A percentile compares a stretch with the other conserved stretches of the same genome.
These are phyloP conservation scores for Pouteria campechiana DNA, from an alignment of 179 eudicot genomes.

Conservation along the genomic window DNA sequence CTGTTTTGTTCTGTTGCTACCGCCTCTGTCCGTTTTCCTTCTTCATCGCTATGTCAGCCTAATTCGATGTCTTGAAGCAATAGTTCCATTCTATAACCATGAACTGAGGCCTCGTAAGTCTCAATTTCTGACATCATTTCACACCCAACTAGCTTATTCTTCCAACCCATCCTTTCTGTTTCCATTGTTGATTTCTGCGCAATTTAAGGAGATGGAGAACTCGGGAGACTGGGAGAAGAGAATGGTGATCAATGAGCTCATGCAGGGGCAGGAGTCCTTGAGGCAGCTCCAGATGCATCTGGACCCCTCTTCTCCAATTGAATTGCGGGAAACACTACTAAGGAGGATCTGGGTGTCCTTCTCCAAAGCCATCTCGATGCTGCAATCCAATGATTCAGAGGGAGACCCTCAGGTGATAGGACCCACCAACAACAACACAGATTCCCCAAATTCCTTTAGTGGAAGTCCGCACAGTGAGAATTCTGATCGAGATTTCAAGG, in stretches of 20 bases:
- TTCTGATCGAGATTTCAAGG: constrained; percentile 12
- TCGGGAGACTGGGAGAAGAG: constrained; percentile 16
- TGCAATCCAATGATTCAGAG: constrained; percentile 33
- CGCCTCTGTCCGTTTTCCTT: too few species aligned
- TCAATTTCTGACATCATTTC: too few species aligned
- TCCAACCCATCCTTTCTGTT: too few species aligned
- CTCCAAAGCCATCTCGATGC: constrained; percentile 52
- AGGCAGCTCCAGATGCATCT: constrained; percentile 38
- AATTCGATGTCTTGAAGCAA: too few species aligned
- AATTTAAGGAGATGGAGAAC: constrained; percentile 38
- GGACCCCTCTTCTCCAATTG: constrained; percentile 18
- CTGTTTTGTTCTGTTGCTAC: too few species aligned
- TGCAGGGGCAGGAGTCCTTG: constrained; percentile 51
- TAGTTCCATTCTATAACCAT: too few species aligned
- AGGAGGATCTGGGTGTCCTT: constrained; percentile 46
- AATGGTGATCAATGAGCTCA: constrained; percentile 35
- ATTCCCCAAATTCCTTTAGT: constrained; percentile 45
- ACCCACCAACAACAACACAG: constrained; percentile 20
- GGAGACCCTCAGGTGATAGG: constrained; percentile 25
- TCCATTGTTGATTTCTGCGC: too few species aligned
- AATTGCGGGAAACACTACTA: constrained; percentile 25
- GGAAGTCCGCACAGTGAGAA: constrained; percentile 63
- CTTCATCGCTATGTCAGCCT: too few species aligned
- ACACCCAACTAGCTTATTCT: too few species aligned
- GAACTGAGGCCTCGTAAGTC: too few species aligned